Conservation (phyloP, 257 asterid species). For the Nicotiana tabacum region DNA sequence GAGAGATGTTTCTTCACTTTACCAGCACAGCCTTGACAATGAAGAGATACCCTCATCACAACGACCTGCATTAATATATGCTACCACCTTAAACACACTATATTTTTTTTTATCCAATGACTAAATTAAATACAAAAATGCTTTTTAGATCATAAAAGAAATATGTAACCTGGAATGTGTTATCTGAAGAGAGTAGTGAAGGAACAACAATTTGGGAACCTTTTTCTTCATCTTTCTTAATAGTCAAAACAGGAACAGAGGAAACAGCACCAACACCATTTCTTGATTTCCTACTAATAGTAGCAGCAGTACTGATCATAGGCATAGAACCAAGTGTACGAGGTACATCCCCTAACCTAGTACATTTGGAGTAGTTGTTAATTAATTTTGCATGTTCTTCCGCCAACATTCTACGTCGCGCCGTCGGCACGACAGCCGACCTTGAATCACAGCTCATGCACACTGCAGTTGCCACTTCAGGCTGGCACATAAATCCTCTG, state of each 20-base stretch:
- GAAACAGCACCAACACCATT: conserved; percentile 8
- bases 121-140: background rate
- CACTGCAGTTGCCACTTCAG: conserved; percentile 46
- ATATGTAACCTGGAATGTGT: conserved; percentile 37
- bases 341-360: conserved; percentile 25
- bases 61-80: conserved; percentile 44
- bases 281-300: conserved; percentile 14
- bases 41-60: conserved; percentile 86
- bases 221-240: conserved; percentile 13
- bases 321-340: conserved; percentile 3
- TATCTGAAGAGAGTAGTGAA: conserved; percentile 25
- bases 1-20: conserved; percentile 74
- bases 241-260: conserved; percentile 15
- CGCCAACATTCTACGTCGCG: conserved; percentile 3
- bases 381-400: conserved; percentile 20
- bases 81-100: background rate
- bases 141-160: background rate
- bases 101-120: background rate
- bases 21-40: conserved; percentile 88
- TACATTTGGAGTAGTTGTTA: conserved; percentile 16
- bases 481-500: conserved; percentile 63
- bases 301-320: background rate
- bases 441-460: conserved; percentile 49
- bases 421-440: conserved; percentile 32
- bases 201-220: conserved; percentile 21